Base-by-base conservation (phyloP, 1,284 basidiomycete genomes). In the Farysia itapuensis region DNA sequence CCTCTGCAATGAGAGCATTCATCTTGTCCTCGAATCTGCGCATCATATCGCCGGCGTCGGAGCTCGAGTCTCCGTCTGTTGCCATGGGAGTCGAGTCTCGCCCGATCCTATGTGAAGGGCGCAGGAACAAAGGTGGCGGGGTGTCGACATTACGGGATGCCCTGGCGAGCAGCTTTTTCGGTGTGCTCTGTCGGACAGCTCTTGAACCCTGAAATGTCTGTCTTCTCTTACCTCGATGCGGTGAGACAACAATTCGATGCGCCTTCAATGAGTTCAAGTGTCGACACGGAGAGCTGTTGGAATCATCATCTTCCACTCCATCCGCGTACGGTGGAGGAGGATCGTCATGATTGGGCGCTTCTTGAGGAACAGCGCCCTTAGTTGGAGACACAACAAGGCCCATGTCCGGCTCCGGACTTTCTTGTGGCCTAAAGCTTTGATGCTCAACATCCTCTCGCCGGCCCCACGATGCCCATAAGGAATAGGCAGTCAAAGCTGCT, bases 401-500 rank as follows among this genome's bases (percentile, higher is more conserved):
- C 44, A 50, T 42, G 24, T 47, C 52, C 22, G 48, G 40, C 21
- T 50, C 35, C 4, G 42, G 57, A 5, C 44, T 51, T 11, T 43
- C 50, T 13, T 54, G 46, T 0, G 57, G 51, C 13, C 39, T 42
- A 26, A 50, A 43, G n/a, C 33, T 39, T 24, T 53, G 56, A 2
- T 44, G 26, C 34, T 53, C 46, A 2, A 12, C 15, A 26, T 67
- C 51, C 23, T 39, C 33, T 12, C 37, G 35, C 6, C 43, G 41
- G 24, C 65, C 49, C 66, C 66, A 68, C 1, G 45, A 51, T 1
- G 52, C 50, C 66, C 66, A 68, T 1, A 68, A 39, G 15, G 61
- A 63, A 19, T 67, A 68, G 1, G 66, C 66, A 0, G 66, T 68
- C 9, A 68, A 40, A 4, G 66, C 66, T 1, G 64, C 66, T 13